Base-by-base conservation (phyloP, 2,329 filamentous ascomycete species). In the Sodiomyces alkalinus region DNA sequence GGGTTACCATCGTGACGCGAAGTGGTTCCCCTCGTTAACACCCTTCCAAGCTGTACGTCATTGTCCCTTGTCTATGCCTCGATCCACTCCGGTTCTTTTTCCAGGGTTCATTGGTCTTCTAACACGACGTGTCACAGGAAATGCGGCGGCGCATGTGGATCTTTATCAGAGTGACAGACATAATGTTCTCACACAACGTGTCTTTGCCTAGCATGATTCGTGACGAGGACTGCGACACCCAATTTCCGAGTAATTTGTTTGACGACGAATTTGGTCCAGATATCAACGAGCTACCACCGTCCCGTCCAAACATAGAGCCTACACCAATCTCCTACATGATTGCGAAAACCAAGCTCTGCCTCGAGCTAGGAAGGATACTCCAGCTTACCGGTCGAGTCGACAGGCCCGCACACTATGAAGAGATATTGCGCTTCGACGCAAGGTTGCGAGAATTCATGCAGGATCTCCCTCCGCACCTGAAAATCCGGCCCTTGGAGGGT, bases 261-360 rank as follows among this genome's bases (percentile, higher is more conserved):
- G 81, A 90, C 40, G 79, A 86, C 36, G 81, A 87, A 39, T 74
- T 90, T 21, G 66, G 74, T 26, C 74, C 77, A 3, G 66, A 70
- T 14, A 77, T 72, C 36, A 77, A 74, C 38, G 54, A 63, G 6
- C 50, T 87, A 7, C 81, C 81, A 1, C 64, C 69, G 2, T 70
- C 77, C 1, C 60, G 79, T 32, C 74, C 80, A 0, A 59, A 58
- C 18, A 72, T 66, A 1, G 79, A 86, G 45, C 68, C 77, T 3
- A 87, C 81, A 1, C 78, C 79, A 2, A 73, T 83, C 38, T 71
- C 75, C 7, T 87, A 83, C 48, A 74, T 86, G 66, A 82, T 86
- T 40, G 67, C 68, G 19, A 85, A 86, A 48, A 62, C 74, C 18
- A 68, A 63, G 33, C 58, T 87, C 20, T 68, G 74, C 32, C 64